Evolutionary conservation across 176 grass and related monocot species (phyloP).

Genomic region (Musa troglodytarum): DNA sequence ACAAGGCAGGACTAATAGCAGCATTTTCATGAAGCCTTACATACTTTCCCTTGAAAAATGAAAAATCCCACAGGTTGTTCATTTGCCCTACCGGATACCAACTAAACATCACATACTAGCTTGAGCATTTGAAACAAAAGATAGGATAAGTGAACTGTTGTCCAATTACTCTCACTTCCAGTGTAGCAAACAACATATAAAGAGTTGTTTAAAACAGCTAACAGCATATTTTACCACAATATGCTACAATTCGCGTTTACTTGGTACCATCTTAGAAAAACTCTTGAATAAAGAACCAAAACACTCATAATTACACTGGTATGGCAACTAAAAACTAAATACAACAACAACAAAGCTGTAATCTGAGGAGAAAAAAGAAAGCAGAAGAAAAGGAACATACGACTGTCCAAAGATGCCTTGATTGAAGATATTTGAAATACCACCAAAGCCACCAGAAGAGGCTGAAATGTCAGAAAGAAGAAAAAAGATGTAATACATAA

Average conservation of each 20-base stretch:
- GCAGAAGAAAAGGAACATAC: conserved; percentile 40
- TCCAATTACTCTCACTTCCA: no score
- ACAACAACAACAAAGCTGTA: no score
- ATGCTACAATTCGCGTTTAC: no score
- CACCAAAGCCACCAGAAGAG: conserved; percentile 46
- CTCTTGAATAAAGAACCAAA: neutral
- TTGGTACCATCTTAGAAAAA: neutral
- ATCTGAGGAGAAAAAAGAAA: neutral
- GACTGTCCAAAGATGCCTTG: conserved; percentile 44
- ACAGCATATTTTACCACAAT: neutral
- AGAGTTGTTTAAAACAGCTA: neutral
- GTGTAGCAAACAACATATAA: no score
- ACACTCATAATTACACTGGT: conserved; percentile 7
- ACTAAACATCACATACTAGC: no score
- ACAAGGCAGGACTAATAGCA: neutral
- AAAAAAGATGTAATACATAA: neutral
- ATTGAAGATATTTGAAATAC: conserved; percentile 31
- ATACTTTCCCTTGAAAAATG: no score
- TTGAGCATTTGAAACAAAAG: no score
- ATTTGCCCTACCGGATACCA: no score
- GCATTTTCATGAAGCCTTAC: no score
- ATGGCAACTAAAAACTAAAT: neutral
- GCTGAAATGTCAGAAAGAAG: conserved; percentile 30
- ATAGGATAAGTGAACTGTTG: no score
- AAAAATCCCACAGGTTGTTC: no score